A percentile compares a stretch with the other conserved stretches of the same genome.
Conservation (phyloP, 257 asterid genomes). For the Nicotiana paniculata region DNA sequence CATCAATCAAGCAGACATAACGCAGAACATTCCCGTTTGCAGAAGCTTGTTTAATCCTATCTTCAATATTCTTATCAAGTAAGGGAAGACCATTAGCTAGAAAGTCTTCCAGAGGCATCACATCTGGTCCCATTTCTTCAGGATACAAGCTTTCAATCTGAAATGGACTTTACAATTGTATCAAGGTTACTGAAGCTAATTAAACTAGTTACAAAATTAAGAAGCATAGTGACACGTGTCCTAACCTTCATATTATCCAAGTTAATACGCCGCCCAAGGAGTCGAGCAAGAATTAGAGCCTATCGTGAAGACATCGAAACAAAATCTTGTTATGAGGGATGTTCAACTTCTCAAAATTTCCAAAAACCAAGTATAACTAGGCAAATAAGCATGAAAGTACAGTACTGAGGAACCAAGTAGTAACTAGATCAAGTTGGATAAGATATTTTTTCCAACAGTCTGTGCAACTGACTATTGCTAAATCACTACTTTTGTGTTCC, state of each 20-base stretch:
- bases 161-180: not conserved
- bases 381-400: not conserved
- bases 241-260: conserved; percentile 70
- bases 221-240: not conserved
- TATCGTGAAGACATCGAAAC: conserved; percentile 18
- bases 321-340: not conserved
- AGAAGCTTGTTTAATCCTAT: conserved; percentile 50
- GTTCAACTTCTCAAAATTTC: not conserved
- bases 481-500: not conserved
- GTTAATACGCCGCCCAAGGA: conserved; percentile 69
- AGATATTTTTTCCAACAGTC: not conserved
- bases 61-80: conserved; percentile 59
- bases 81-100: conserved; percentile 61
- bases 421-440: not conserved
- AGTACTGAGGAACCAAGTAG: not conserved
- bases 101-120: conserved; percentile 71
- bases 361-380: not conserved
- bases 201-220: not conserved
- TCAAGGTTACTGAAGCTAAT: not conserved
- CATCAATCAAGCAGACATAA: conserved; percentile 76
- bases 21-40: conserved; percentile 84
- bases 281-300: conserved; percentile 93
- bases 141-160: conserved; percentile 95
- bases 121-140: conserved; percentile 66
- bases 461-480: not conserved